Evolutionary conservation across 2,329 filamentous ascomycete genomes (phyloP).

Genomic region (Claviceps capensis): DNA sequence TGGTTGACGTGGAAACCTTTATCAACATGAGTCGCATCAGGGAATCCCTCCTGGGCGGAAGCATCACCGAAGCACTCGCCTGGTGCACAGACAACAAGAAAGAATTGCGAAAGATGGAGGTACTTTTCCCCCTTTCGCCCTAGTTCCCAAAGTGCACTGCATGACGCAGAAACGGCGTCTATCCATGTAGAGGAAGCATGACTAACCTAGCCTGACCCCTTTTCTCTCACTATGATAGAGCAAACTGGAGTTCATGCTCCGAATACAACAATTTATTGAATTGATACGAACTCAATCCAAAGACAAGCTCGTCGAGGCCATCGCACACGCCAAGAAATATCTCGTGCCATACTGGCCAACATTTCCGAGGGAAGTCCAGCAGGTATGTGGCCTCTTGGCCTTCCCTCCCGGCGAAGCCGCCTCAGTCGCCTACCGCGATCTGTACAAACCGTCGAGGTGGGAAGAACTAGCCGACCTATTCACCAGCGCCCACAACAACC

Average conservation of each 20-base stretch:
- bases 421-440: slow-evolving; percentile 29
- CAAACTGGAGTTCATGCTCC: slow-evolving; percentile 82
- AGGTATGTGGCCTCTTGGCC: slow-evolving; percentile 69
- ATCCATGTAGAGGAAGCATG: background rate
- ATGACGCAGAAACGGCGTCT: slow-evolving; percentile 1
- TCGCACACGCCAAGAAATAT: slow-evolving; percentile 69
- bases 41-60: slow-evolving; percentile 54
- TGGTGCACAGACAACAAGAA: slow-evolving; percentile 96
- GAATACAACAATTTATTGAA: slow-evolving; percentile 91
- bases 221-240: slow-evolving; percentile 32
- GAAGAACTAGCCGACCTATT: slow-evolving; percentile 64
- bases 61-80: slow-evolving; percentile 63
- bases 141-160: background rate
- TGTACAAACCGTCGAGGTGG: slow-evolving; percentile 69
- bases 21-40: slow-evolving; percentile 68
- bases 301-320: slow-evolving; percentile 59
- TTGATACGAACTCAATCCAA: slow-evolving; percentile 56
- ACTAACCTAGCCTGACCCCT: too few relatives aligned
- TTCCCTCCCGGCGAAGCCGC: slow-evolving; percentile 42
- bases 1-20: slow-evolving; percentile 86
- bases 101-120: slow-evolving; percentile 75
- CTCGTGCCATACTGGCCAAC: slow-evolving; percentile 56
- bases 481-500: slow-evolving; percentile 69
- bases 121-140: slow-evolving; percentile 18
- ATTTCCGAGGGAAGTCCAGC: slow-evolving; percentile 54